A percentile compares a stretch with the other conserved stretches of the same genome.
Evolutionary conservation across 2,329 filamentous ascomycete genomes (phyloP).

Genomic region (Ophiocordyceps camponoti-floridani): DNA sequence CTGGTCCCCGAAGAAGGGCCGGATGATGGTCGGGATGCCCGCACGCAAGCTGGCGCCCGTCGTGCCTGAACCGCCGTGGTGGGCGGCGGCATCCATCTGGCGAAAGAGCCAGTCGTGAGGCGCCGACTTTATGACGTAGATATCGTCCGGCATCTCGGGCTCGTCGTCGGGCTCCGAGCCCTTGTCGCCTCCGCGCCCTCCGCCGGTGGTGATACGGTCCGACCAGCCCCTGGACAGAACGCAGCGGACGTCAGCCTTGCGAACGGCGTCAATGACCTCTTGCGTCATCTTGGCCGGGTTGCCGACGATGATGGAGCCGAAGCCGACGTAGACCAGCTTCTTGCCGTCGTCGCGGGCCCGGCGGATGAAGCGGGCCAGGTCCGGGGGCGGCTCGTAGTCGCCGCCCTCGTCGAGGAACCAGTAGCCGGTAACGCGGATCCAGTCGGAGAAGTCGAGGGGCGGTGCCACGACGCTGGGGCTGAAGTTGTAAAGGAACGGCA

Average conservation of each 20-base stretch:
- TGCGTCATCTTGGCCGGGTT: conserved; percentile 78
- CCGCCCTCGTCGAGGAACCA: conserved; percentile 81
- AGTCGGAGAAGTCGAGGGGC: conserved; percentile 88
- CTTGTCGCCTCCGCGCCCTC: conserved; percentile 2
- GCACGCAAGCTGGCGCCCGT: conserved; percentile 85
- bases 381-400: conserved; percentile 54
- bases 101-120: conserved; percentile 95
- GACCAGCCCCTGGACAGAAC: conserved; percentile 97
- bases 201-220: conserved; percentile 43
- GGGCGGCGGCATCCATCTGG: conserved; percentile 84
- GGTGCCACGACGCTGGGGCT: conserved; percentile 86
- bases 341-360: conserved; percentile 65
- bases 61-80: conserved; percentile 88
- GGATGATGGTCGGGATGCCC: conserved; percentile 83
- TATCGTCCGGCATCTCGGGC: conserved; percentile 56
- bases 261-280: conserved; percentile 82
- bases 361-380: conserved; percentile 67
- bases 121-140: conserved; percentile 74
- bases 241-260: conserved; percentile 83
- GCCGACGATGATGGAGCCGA: conserved; percentile 86
- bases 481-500: conserved; percentile 98
- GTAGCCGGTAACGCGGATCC: conserved; percentile 93
- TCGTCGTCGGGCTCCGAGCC: conserved; percentile 22
- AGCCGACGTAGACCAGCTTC: conserved; percentile 92
- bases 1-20: conserved; percentile 95